Evolutionary conservation across 116 monocot genomes (phyloP).

Genomic region (Cymodocea nodosa): DNA sequence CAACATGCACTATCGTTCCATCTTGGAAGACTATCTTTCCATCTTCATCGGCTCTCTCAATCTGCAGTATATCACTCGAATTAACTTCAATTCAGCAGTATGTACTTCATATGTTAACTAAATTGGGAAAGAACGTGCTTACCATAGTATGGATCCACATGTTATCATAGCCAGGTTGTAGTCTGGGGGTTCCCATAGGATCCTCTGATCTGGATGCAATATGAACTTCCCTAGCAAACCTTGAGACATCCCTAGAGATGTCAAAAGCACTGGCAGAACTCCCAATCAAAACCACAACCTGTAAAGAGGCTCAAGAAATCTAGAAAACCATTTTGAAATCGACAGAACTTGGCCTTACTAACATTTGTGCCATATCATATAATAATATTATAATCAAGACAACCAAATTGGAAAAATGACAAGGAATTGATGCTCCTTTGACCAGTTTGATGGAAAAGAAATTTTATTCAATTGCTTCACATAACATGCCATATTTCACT

Average conservation of each 20-base stretch:
- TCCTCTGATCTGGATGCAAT: constrained; percentile 28
- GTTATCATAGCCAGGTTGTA: constrained; percentile 27
- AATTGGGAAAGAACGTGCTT: background rate
- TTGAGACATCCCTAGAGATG: constrained; percentile 43
- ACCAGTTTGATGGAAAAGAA: too few species aligned
- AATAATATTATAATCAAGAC: too few species aligned
- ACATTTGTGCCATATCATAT: too few species aligned
- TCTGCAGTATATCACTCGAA: constrained; percentile 10
- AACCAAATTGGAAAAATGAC: too few species aligned
- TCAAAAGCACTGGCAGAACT: constrained; percentile 44
- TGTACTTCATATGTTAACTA: background rate
- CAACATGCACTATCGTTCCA: constrained; percentile 28
- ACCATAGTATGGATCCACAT: constrained; percentile 49
- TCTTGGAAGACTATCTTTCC: constrained; percentile 38
- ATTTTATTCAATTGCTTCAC: too few species aligned
- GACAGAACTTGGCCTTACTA: too few species aligned
- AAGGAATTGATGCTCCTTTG: too few species aligned
- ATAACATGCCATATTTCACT: too few species aligned
- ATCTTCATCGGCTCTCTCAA: constrained; percentile 34
- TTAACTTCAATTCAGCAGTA: background rate
- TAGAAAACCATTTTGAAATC: background rate
- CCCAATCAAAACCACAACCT: constrained; percentile 61
- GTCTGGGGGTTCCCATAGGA: constrained; percentile 3
- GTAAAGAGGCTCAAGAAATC: background rate
- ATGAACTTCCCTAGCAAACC: constrained; percentile 61